Evolutionary conservation across 2,329 filamentous ascomycete species (phyloP), one percentile per base, ranked within the genome.

Genomic region (Botryotinia narcissicola): DNA sequence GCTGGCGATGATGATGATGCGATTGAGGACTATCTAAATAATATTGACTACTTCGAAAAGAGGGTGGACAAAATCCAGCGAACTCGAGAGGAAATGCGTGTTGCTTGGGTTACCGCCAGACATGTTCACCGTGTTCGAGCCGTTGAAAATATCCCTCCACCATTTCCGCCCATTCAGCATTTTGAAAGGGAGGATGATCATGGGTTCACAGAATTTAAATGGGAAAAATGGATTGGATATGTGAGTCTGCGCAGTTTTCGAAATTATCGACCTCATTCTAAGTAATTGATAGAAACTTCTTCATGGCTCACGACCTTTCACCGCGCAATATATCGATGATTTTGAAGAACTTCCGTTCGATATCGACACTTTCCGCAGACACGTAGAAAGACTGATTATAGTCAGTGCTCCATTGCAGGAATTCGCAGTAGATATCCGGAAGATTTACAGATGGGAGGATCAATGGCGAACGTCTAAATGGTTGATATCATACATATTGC

Each of bases 371-470:
- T 78, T 72, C 77, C 80, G 59, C 57, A 80, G 59, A 78, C 78
- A 67, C 64, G 68, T 83, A 51, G 82, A 83, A 73, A 78, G 82
- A n/a, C 71, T 83, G 1, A 77, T 83, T 12, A 78, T 83, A 40
- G 80, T 82, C 2, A 82, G 82, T 9, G 80, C 81, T 8, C 81
- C 82, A 0, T 73, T 83, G 12, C 82, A 84, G 67, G 78, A 80
- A 40, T 75, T 81, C 25, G 74, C 82, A 70, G 82, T 81, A 77
- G 80, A 80, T 1, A 76, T 80, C 1, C 76, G 82, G 14, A 76
- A 78, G 29, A 76, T 83, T 1, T 84, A 83, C 70, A 78, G 79
- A 3, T 83, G 82, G 82, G 81, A 83, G 44, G 66, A 79, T 20
- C 80, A 76, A 3, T 20, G 72, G 4, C 77, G 80, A 35, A 83